Evolutionary conservation across 2,329 filamentous ascomycete species (phyloP).

Genomic region (Claviceps sp.): DNA sequence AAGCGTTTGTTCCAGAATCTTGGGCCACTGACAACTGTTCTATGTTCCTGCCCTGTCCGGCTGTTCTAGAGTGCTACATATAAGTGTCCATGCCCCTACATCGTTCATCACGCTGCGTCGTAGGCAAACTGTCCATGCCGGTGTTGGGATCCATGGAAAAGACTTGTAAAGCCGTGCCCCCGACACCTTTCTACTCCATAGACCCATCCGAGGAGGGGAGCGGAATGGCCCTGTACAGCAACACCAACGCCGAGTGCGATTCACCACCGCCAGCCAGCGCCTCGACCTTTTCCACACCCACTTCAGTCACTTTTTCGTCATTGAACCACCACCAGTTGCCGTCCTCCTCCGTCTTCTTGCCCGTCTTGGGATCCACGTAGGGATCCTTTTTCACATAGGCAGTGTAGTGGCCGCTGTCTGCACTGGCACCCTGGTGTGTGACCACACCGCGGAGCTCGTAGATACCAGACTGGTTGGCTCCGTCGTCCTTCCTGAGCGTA

Average conservation of each 20-base stretch:
- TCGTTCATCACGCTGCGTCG: too few relatives aligned
- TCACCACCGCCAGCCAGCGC: constrained; percentile 81
- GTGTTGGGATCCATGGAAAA: too few relatives aligned
- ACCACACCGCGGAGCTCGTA: constrained; percentile 92
- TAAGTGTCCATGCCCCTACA: too few relatives aligned
- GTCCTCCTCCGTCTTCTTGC: constrained; percentile 68
- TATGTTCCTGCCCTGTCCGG: background rate
- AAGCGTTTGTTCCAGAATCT: background rate
- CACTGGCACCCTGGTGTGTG: constrained; percentile 91
- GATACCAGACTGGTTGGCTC: constrained; percentile 83
- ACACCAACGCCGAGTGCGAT: constrained; percentile 68
- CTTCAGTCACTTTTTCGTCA: constrained; percentile 91
- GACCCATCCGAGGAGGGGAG: constrained; percentile 44
- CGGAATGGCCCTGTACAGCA: constrained; percentile 64
- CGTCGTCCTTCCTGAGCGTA: constrained; percentile 60
- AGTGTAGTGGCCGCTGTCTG: constrained; percentile 96
- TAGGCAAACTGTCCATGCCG: too few relatives aligned
- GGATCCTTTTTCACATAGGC: constrained; percentile 91
- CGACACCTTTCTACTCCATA: constrained; percentile 11
- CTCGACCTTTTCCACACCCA: constrained; percentile 81
- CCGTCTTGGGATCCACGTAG: constrained; percentile 57
- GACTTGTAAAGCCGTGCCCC: background rate
- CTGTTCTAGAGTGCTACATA: background rate
- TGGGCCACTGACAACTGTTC: background rate
- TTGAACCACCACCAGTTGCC: constrained; percentile 99